Evolutionary conservation across 208 protist species (phyloP), one percentile per base, ranked within the genome.

Genomic region (Trypanosoma mega): DNA sequence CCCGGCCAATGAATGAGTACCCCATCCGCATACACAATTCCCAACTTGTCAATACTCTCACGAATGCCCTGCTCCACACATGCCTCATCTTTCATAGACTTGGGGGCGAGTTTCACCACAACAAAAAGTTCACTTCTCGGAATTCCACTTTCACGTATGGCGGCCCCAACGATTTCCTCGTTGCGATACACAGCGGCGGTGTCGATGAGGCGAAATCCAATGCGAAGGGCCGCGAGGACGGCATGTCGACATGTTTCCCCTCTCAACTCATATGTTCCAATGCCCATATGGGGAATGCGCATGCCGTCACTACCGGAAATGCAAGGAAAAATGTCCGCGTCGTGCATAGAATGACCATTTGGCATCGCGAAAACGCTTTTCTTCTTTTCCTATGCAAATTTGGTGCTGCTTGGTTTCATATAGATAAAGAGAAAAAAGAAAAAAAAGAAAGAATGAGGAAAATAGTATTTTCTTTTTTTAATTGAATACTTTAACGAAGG

Each of bases 1-100:
- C 80, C 89, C 0, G 89, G 89, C 85, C 89, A 95, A 73, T 95
- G 89, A 57, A 93, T 72, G 21, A 95, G 39, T 52, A 90, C 78
- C 21, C 68, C 74, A 48, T 95, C 85, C 5, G 80, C 82, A 65
- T 92, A 93, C 8, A 24, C 68, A 53, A 92, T 84, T 26, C 78
- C 68, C 3, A 95, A 68, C 55, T 73, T 68, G 1, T 54, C 50
- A 24, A 95, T 43, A 56, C 85, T 93, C 8, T 80, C 70, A 20
- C 74, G 47, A 18, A 92, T 75, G 18, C 81, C 67, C 1, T 44
- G 24, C 11, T 62, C 69, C 9, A 93, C 68, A 4, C 12, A 18
- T 2, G 54, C 76, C 20, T 72, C 74, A n/a, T 36, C 43, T 4
- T 36, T 23, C 80, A 91, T 89, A 20, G 65, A 60, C 64, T 87